These are phyloP conservation scores for Phanerodontia chrysosporium DNA, from an alignment of 768 basidiomycete genomes.

Conservation along the genomic window DNA sequence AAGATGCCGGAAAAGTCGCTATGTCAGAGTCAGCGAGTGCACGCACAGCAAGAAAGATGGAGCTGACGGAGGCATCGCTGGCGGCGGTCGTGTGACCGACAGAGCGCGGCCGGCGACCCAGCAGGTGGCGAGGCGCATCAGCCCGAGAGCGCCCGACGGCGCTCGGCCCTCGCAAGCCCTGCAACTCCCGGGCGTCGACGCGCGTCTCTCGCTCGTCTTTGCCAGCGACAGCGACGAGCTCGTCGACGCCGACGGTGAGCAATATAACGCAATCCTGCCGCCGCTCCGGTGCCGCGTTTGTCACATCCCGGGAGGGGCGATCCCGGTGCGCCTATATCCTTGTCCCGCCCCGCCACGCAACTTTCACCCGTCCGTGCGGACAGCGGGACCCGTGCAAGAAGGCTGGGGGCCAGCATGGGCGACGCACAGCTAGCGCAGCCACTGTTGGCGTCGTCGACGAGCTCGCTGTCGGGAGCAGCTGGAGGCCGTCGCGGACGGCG, in stretches of 20 bases:
- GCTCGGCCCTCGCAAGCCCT: no score
- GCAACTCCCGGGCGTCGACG: no score
- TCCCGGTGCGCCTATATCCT: not conserved
- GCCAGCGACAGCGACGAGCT: not conserved
- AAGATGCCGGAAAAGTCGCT: no score
- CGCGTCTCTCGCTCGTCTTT: not conserved
- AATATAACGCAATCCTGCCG: not conserved
- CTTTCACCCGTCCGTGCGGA: not conserved
- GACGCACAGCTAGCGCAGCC: not conserved
- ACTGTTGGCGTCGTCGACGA: not conserved
- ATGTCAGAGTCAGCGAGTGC: no score
- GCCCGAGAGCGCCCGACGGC: not conserved
- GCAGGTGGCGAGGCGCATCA: not conserved
- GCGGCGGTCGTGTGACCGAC: not conserved
- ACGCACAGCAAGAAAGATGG: no score
- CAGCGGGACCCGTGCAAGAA: not conserved
- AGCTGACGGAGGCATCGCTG: not conserved
- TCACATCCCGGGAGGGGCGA: not conserved
- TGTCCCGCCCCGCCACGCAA: not conserved
- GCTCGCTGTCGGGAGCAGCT: not conserved
- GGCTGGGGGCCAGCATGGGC: not conserved
- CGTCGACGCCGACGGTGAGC: not conserved
- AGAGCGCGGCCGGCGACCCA: not conserved
- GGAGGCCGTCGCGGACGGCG: not conserved
- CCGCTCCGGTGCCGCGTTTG: not conserved